Evolutionary conservation across 2,329 filamentous ascomycete genomes (phyloP).

Genomic region (Alternaria dauci): DNA sequence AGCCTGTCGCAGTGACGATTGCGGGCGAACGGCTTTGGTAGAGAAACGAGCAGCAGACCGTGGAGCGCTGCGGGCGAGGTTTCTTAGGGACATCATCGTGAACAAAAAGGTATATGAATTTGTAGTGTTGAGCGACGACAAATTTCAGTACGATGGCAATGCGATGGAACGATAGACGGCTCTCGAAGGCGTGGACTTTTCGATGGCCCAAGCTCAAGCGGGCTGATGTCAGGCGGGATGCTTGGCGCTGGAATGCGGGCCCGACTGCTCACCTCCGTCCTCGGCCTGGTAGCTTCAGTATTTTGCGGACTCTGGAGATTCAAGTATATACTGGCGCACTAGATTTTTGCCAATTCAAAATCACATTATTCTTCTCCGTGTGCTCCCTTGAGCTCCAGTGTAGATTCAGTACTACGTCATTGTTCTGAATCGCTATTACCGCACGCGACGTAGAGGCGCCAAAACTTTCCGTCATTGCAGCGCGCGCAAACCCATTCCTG

Average conservation of each 20-base stretch:
- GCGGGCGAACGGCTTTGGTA: constrained; percentile 48
- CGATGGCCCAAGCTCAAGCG: constrained; percentile 23
- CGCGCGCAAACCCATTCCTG: not conserved
- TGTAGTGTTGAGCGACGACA: constrained; percentile 9
- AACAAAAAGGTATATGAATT: not conserved
- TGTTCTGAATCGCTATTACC: constrained; percentile 14
- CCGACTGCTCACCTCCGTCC: constrained; percentile 14
- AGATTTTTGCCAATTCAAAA: not conserved
- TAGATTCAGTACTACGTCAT: constrained; percentile 17
- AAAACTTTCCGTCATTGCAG: constrained; percentile 15
- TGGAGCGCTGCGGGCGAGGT: constrained; percentile 56
- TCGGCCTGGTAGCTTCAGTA: not conserved
- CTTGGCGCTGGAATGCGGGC: constrained; percentile 19
- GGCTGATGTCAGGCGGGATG: constrained; percentile 29
- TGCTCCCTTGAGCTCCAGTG: not conserved
- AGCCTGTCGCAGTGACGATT: constrained; percentile 47
- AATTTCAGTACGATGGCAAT: constrained; percentile 9
- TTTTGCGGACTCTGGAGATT: not conserved
- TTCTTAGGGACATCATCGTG: constrained; percentile 57
- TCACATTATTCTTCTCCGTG: not conserved
- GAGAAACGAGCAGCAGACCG: constrained; percentile 54
- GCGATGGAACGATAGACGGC: constrained; percentile 18
- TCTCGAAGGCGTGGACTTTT: constrained; percentile 31
- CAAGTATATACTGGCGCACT: not conserved
- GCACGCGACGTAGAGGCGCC: constrained; percentile 15